Evolutionary conservation across 2,329 filamentous ascomycete species (phyloP).

Genomic region (Colletotrichum sp.): DNA sequence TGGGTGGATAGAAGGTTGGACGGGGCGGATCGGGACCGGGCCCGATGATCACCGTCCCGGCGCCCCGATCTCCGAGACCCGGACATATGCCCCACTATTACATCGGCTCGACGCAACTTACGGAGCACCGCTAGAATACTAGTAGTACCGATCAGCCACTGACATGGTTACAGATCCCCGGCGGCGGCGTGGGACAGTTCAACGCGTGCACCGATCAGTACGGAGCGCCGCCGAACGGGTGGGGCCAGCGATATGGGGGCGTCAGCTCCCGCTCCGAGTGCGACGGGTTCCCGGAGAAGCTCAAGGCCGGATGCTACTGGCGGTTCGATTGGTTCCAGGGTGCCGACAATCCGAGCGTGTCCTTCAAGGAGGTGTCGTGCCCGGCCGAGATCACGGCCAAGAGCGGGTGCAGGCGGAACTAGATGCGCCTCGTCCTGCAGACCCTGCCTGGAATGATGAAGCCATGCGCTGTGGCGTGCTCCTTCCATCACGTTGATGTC

Average conservation of each 20-base stretch:
- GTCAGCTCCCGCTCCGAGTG: constrained; percentile 56
- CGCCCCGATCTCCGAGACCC: background rate
- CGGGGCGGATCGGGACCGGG: background rate
- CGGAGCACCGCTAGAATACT: background rate
- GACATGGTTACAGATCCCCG: constrained; percentile 42
- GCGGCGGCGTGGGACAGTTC: constrained; percentile 58
- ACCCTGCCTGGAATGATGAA: background rate
- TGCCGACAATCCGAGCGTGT: constrained; percentile 61
- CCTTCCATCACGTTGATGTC: background rate
- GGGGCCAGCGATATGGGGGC: constrained; percentile 65
- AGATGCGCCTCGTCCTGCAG: background rate
- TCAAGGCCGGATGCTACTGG: constrained; percentile 66
- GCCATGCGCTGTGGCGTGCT: background rate
- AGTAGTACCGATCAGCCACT: background rate
- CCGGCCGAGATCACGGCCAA: constrained; percentile 51
- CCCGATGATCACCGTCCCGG: background rate
- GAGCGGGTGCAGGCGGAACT: constrained; percentile 37
- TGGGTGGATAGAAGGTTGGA: background rate
- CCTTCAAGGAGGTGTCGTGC: constrained; percentile 61
- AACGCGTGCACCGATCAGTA: constrained; percentile 48
- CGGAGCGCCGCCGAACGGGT: constrained; percentile 50
- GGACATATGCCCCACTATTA: background rate
- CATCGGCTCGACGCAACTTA: background rate
- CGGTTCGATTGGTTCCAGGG: constrained; percentile 68
- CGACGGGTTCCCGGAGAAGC: constrained; percentile 53